phyloP scores from a whole-genome alignment of 1,139 yeast genomes.

The Yamadazyma aaseri region DNA sequence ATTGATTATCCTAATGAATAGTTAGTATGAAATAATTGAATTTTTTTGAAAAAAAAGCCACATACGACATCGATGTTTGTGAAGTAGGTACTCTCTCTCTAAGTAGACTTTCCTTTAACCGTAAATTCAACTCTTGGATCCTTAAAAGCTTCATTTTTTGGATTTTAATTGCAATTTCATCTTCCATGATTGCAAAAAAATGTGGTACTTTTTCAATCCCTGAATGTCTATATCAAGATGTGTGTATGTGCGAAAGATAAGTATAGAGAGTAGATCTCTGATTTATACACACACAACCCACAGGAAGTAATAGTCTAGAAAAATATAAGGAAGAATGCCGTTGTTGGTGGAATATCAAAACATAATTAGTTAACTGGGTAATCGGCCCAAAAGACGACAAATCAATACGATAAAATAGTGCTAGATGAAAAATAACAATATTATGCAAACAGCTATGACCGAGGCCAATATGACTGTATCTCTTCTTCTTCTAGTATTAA shows the following conservation, averaged over 20 bases:
- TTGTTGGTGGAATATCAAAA: no score
- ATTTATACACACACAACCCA: no score
- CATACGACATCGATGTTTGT: constrained; percentile 53
- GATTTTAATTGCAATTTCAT: constrained; percentile 29
- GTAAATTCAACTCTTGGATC: constrained; percentile 57
- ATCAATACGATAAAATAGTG: no score
- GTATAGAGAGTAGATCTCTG: no score
- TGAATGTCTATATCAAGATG: no score
- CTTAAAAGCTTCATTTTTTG: constrained; percentile 58
- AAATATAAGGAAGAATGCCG: no score
- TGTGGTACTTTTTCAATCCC: constrained; percentile 11
- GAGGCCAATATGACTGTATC: constrained; percentile 82
- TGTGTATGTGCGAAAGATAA: no score
- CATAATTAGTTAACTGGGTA: no score
- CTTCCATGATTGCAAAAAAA: constrained; percentile 14
- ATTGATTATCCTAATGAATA: constrained; percentile 31
- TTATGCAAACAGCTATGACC: constrained; percentile 70
- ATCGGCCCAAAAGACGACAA: no score
- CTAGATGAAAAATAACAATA: constrained; percentile 58
- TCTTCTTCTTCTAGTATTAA: constrained; percentile 84
- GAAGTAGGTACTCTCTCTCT: constrained; percentile 68
- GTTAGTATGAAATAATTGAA: constrained; percentile 2
- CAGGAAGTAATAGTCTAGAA: neutral
- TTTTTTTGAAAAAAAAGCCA: no score
- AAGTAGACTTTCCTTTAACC: constrained; percentile 52